Base-by-base conservation (phyloP, 495 filamentous ascomycete species). In the Neurospora tetraspora region DNA sequence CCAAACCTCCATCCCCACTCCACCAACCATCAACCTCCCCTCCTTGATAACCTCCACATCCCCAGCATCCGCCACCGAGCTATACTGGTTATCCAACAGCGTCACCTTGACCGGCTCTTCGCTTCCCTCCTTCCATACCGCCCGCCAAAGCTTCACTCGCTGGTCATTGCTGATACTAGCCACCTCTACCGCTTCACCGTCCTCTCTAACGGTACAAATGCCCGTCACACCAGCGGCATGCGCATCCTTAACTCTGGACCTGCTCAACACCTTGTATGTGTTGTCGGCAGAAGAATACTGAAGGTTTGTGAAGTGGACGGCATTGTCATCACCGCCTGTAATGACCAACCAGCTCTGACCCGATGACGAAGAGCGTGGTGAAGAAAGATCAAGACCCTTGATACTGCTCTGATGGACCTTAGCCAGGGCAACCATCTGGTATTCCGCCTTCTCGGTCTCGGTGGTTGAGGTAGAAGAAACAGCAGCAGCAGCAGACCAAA, bases 251-350 rank as follows among this genome's bases (percentile, higher is more conserved):
- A 97, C 82, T 0, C 92, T 83, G 1, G 88, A 78, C 12, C 88
- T 88, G 59, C 76, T 78, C 5, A 69, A 27, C 11, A 83, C 69
- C 36, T 71, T 73, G 65, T 76, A 81, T 8, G 12, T 6, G 2
- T 74, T 65, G 3, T 9, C 39, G 5, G 9, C 6, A n/a, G 37
- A 36, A 10, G 53, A 43, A 20, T 76, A 77, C 59, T 71, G 68
- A 59, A 89, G 72, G 37, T 86, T 81, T 1, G 89, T 86, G 11
- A 95, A 76, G 0, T 86, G 87, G 0, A 97, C 76, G 4, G 91
- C 90, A 75, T 94, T 94, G 76, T 97, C 94, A 74, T 98, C 94
- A 6, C 94, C 92, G 18, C 92, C 93, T 0, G 92, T 91, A n/a
- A 90, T 78, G 20, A 95, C 73, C 10, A 95, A 40, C 38, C 83